Evolutionary conservation across 73 alveolate genomes (phyloP), one percentile per base, ranked within the genome.

Genomic region (Paramecium tetraurelia): DNA sequence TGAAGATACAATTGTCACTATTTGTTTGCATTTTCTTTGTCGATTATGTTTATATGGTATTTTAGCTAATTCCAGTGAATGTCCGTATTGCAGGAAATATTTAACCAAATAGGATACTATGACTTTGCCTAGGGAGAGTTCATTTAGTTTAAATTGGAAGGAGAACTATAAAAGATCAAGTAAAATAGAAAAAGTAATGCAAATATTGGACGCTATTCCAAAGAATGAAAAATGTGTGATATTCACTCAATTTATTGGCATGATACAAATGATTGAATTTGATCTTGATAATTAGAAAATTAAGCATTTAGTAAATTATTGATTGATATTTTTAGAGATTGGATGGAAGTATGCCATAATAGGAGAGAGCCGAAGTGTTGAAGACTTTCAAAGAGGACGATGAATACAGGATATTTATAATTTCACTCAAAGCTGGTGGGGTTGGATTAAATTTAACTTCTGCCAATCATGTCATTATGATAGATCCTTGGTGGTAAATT

Each of bases 401-500:
- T 20, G 58, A 59, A 31, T 59, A 48, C 27, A 43, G 84, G 72
- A 93, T 95, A 72, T 89, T 95, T 35, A 76, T 95, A 63, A 90
- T 92, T 40, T 92, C 97, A 1, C 58, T 95, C 59, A 95, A 95
- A 53, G 96, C 98, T 18, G 98, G 97, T 9, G 98, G 99, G 40
- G 97, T 96, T 22, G 99, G 99, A 33, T 95, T 98, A 59, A 98
- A 98, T 96, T 92, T 98, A 85, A 98, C 98, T 9, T 90, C 97
- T 59, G 99, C 99, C 16, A 95, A 96, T 85, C 96, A 97, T 58
- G 99, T 97, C 14, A 94, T 98, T 24, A 93, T 98, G 96, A 92
- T 98, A 92, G 99, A 98, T 92, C 99, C 98, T 92, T 97, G 98
- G 97, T 98, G 99, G 99, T 98, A 98, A n/a, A 53, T 86, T 21